Conservation (phyloP, 768 basidiomycete genomes). For the Russula vinacea region DNA sequence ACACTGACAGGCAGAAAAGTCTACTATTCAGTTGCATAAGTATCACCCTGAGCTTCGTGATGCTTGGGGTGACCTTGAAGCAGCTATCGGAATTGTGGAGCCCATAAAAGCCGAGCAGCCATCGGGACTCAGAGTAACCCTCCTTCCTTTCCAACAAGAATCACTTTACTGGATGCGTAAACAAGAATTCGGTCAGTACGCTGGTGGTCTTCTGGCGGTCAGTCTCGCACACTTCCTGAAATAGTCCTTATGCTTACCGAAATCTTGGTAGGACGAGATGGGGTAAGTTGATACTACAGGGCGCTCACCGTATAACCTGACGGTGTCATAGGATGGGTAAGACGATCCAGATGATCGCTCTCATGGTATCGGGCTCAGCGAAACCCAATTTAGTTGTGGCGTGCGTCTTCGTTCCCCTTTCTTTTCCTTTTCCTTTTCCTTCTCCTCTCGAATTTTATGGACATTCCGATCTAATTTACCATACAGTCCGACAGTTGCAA, state of each 20-base stretch:
- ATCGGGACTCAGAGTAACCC: slow-evolving; percentile 70
- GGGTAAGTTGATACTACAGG: slow-evolving; percentile 52
- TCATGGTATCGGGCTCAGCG: slow-evolving; percentile 72
- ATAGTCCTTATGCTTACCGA: slow-evolving; percentile 14
- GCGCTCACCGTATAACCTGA: slow-evolving; percentile 18
- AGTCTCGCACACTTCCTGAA: slow-evolving; percentile 32
- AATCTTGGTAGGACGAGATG: slow-evolving; percentile 75
- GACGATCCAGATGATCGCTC: slow-evolving; percentile 93
- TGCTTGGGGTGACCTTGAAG: slow-evolving; percentile 86
- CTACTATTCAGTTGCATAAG: slow-evolving; percentile 55
- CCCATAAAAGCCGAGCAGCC: slow-evolving; percentile 80
- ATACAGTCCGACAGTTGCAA: slow-evolving; percentile 48
- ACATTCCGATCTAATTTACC: not conserved
- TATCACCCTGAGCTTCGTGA: slow-evolving; percentile 78
- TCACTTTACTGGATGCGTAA: slow-evolving; percentile 94
- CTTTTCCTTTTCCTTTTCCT: not conserved
- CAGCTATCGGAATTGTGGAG: slow-evolving; percentile 53
- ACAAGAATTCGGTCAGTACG: slow-evolving; percentile 85
- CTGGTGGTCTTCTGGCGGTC: slow-evolving; percentile 89
- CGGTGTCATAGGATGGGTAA: slow-evolving; percentile 71
- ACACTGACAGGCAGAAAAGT: slow-evolving; percentile 60
- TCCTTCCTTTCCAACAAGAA: slow-evolving; percentile 94
- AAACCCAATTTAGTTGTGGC: slow-evolving; percentile 92
- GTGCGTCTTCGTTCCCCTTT: slow-evolving; percentile 42
- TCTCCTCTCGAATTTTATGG: no score